Evolutionary conservation across 352 stramenopile genomes (phyloP).

Genomic region (Phytophthora crassamura): DNA sequence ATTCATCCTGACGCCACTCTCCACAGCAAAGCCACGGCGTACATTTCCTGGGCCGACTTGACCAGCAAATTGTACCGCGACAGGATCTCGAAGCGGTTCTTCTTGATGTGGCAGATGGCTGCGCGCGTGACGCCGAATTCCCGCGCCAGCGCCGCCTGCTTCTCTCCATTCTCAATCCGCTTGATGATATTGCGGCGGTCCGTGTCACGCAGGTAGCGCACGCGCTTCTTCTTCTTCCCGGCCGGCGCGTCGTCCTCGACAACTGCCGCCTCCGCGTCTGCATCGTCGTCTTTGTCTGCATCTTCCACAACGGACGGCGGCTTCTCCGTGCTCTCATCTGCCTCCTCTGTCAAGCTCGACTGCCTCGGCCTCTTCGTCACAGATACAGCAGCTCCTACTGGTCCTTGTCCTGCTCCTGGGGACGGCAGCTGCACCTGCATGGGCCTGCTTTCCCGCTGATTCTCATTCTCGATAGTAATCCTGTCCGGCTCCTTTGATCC

Average conservation of each 20-base stretch:
- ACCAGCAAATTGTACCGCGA: constrained; percentile 66
- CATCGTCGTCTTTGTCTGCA: constrained; percentile 4
- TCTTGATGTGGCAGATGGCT: constrained; percentile 84
- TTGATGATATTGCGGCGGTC: constrained; percentile 73
- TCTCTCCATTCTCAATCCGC: constrained; percentile 71
- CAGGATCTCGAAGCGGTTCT: constrained; percentile 78
- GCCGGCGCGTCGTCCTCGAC: constrained; percentile 1
- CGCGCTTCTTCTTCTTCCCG: constrained; percentile 46
- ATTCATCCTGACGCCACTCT: too few relatives aligned
- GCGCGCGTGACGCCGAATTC: constrained; percentile 77
- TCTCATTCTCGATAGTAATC: too few relatives aligned
- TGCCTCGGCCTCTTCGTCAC: too few relatives aligned
- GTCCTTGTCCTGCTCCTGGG: too few relatives aligned
- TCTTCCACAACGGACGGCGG: constrained; percentile 20
- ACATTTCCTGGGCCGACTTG: constrained; percentile 65
- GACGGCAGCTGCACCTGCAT: too few relatives aligned
- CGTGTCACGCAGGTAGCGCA: constrained; percentile 62
- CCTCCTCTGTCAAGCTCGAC: too few relatives aligned
- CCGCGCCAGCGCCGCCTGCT: constrained; percentile 60
- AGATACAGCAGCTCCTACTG: too few relatives aligned
- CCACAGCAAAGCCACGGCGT: constrained; percentile 3
- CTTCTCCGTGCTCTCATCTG: background rate
- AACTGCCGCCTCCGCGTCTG: background rate
- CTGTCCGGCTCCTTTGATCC: too few relatives aligned
- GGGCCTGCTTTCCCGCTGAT: too few relatives aligned